Evolutionary conservation across 495 filamentous ascomycete genomes (phyloP), one percentile per base, ranked within the genome.

Genomic region (Lineolata rhizophorae): DNA sequence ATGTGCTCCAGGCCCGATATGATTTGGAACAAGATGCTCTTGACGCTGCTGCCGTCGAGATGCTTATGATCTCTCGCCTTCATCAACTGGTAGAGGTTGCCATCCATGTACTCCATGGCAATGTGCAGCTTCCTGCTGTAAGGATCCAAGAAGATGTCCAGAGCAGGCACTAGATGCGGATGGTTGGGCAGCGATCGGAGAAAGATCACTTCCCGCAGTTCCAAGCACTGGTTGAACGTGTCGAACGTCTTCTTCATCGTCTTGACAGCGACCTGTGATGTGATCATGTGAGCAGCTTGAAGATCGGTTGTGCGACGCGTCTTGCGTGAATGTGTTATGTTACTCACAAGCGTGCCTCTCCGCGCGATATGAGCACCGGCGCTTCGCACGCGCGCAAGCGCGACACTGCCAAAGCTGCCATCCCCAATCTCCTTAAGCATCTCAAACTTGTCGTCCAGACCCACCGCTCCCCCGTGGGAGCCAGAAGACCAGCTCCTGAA

Each of bases 191-290:
- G 55, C 9, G 83, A 80, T 39, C 77, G 67, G 16, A 99, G 62
- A 56, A 99, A 99, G 50, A 95, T 83, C 32, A 99, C 90, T 51
- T 99, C 90, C 36, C 87, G 69, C 28, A 99, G 61, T 47, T 99
- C 87, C 37, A 91, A 50, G 50, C 90, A 95, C 25, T 78, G 79
- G 15, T 62, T 55, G 46, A 95, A 79, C 3, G 78, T 85, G 22
- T 95, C 84, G 42, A 95, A 99, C 0, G 77, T 81, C 65, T 99
- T 99, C 65, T 99, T 99, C 90, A 99, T 95, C 12, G 87, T 94
- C 60, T 99, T 99, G 50, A 99, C 93, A 2, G 87, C 87, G 43
- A 97, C 82, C 87, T 97, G 37, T n/a, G n/a, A n/a, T n/a, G n/a
- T n/a, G 18, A 29, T 21, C n/a, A 34, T 13, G 30, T 57, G 29